phyloP scores from a whole-genome alignment of 768 basidiomycete genomes.

The Zangia roseola region DNA sequence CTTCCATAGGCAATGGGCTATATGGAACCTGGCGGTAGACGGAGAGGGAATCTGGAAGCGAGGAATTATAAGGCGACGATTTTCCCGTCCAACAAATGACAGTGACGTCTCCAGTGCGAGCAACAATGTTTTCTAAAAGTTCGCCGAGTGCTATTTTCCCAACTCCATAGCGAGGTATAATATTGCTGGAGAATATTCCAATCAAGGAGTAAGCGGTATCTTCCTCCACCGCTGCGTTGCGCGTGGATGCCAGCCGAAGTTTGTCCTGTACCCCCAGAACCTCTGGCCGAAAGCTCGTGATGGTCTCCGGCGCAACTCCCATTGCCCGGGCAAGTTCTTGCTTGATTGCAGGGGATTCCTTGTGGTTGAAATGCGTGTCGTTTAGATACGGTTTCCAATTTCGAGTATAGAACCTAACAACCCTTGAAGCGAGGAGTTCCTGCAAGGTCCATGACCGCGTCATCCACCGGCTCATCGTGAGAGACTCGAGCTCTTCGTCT shows the following conservation, averaged over 20 bases:
- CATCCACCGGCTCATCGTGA: neutral
- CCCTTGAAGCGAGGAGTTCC: neutral
- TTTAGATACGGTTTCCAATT: neutral
- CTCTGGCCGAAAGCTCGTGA: neutral
- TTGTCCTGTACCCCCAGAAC: neutral
- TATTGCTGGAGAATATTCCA: constrained; percentile 10
- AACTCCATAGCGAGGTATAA: neutral
- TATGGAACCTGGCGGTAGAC: neutral
- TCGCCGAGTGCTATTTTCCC: neutral
- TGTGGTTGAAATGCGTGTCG: neutral
- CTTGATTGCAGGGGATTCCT: neutral
- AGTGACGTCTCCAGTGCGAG: neutral
- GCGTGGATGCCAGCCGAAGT: constrained; percentile 12
- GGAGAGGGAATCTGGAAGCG: neutral
- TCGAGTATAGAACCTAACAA: neutral
- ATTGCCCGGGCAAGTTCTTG: neutral
- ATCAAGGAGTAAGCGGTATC: constrained; percentile 18
- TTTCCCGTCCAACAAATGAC: constrained; percentile 1
- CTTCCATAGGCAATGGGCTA: neutral
- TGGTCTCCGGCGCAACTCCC: neutral
- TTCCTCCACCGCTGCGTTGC: constrained; percentile 18
- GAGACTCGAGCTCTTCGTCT: neutral
- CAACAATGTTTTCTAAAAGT: neutral
- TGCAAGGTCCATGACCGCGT: neutral
- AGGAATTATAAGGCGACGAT: no score